Percentiles rank a stretch among this genome's conserved stretches.
phyloP scores from a whole-genome alignment of 306 rosid species.

The Malus fusca region DNA sequence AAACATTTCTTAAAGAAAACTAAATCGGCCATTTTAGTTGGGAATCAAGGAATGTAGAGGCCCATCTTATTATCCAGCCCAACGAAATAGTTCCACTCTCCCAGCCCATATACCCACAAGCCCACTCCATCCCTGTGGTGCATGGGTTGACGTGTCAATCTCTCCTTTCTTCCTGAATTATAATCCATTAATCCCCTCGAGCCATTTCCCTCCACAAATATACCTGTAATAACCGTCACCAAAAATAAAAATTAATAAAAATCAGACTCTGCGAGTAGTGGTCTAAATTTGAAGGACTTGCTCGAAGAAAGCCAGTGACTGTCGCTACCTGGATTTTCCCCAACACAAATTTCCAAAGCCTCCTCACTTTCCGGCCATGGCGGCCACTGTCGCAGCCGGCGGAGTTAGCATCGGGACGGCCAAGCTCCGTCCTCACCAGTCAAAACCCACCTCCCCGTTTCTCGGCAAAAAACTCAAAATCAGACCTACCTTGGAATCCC shows the following conservation, averaged over 20 bases:
- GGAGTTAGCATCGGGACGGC: constrained; percentile 48
- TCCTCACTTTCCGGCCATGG: constrained; percentile 19
- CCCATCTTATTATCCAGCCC: not conserved
- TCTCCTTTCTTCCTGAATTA: constrained; percentile 24
- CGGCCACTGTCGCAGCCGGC: constrained; percentile 46
- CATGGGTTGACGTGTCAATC: constrained; percentile 13
- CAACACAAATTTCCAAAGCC: not conserved
- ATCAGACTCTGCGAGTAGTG: constrained; percentile 30
- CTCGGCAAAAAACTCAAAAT: constrained; percentile 46
- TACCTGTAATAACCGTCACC: constrained; percentile 37
- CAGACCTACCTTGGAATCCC: constrained; percentile 17
- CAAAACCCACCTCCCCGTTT: constrained; percentile 47
- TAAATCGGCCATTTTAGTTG: not conserved
- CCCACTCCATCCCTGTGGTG: not conserved
- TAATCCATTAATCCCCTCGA: constrained; percentile 28
- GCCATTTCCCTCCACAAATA: constrained; percentile 48
- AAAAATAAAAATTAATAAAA: not conserved
- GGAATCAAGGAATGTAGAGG: not conserved
- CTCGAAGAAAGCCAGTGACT: not conserved
- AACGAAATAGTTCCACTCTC: not conserved
- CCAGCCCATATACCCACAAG: not conserved
- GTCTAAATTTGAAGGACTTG: constrained; percentile 18
- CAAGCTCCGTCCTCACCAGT: constrained; percentile 40
- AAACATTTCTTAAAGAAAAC: too few species aligned
- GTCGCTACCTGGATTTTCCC: constrained; percentile 2